Percentiles rank a stretch among this genome's conserved stretches.
These are phyloP conservation scores for Lentinus brumalis DNA, from an alignment of 768 basidiomycete species.

Conservation along the genomic window DNA sequence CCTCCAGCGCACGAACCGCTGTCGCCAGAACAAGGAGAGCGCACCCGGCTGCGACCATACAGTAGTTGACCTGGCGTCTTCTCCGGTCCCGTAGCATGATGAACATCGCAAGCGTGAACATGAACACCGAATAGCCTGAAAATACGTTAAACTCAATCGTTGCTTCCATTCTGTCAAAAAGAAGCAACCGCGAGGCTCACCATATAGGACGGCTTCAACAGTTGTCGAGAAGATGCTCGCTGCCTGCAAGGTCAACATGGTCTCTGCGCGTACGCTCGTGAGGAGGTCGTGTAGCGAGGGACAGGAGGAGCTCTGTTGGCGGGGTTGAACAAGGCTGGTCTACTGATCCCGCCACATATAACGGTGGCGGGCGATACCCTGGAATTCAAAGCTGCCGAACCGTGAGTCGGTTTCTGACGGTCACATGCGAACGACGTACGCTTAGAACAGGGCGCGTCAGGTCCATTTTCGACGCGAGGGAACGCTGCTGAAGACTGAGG, in stretches of 20 bases:
- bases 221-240: slow-evolving; percentile 25
- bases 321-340: not conserved
- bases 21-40: slow-evolving; percentile 22
- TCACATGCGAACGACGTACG: not conserved
- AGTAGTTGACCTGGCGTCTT: slow-evolving; percentile 18
- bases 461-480: no score
- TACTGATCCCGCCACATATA: not conserved
- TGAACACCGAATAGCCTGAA: slow-evolving; percentile 26
- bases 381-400: not conserved
- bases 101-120: slow-evolving; percentile 28
- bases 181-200: slow-evolving; percentile 4
- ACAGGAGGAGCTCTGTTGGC: not conserved
- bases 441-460: not conserved
- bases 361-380: not conserved
- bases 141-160: not conserved
- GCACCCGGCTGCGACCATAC: slow-evolving; percentile 19
- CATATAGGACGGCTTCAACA: slow-evolving; percentile 26
- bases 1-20: slow-evolving; percentile 10
- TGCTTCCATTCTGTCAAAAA: not conserved
- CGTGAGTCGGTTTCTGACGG: not conserved
- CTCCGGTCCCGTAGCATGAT: slow-evolving; percentile 23
- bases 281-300: not conserved
- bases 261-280: not conserved
- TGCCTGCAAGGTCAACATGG: slow-evolving; percentile 11
- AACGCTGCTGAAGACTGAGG: no score